Evolutionary conservation across 192 early-diverging fungal genomes (phyloP).

Genomic region (Coemansia guatemalensis): DNA sequence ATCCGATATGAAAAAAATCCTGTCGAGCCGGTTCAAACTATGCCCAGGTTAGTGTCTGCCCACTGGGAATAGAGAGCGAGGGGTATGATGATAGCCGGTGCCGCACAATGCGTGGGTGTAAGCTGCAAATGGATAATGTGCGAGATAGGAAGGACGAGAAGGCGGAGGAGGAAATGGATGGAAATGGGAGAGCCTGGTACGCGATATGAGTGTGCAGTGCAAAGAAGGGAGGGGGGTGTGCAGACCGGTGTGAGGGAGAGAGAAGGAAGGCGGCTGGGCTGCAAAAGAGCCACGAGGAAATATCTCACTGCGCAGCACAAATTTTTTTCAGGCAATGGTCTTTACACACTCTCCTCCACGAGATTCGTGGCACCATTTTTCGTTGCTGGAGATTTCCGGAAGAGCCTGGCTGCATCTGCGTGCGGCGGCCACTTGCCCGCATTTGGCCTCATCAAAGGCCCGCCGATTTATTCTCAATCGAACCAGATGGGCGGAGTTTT

Average conservation of each 20-base stretch:
- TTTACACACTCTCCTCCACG: not conserved
- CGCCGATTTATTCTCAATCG: not conserved
- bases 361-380: not conserved
- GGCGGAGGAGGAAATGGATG: not conserved
- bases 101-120: not conserved
- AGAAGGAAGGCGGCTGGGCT: not conserved
- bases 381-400: not conserved
- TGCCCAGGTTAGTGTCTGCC: not conserved
- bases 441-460: not conserved
- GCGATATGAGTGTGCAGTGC: not conserved
- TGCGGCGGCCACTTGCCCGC: not conserved
- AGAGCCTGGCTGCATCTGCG: not conserved
- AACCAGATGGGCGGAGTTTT: not conserved
- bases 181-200: not conserved
- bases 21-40: not conserved
- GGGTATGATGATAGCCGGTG: not conserved
- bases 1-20: not conserved
- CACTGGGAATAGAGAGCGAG: not conserved
- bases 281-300: not conserved
- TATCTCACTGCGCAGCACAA: not conserved
- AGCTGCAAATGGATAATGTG: not conserved
- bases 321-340: not conserved
- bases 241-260: not conserved
- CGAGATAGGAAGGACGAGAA: not conserved
- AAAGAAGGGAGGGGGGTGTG: not conserved